phyloP scores from a whole-genome alignment of 768 basidiomycete genomes.

The Termitomyces heimii region DNA sequence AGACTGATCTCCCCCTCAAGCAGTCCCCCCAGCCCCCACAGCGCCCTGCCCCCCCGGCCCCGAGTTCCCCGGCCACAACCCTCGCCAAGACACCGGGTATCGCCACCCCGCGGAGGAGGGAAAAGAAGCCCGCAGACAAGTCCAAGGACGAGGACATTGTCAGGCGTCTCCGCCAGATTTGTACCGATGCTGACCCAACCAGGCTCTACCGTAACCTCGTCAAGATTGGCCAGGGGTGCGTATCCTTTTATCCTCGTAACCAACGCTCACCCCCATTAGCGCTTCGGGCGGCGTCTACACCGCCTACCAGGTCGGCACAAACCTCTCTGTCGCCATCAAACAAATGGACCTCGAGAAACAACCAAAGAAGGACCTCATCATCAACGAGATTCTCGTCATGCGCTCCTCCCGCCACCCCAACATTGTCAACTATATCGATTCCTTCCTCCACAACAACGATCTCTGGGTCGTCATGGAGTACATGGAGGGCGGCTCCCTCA shows the following conservation, averaged over 20 bases:
- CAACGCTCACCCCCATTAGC: conserved; percentile 31
- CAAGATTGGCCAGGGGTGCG: conserved; percentile 98
- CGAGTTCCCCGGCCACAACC: conserved; percentile 58
- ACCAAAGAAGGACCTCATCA: conserved; percentile 98
- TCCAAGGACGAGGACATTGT: conserved; percentile 86
- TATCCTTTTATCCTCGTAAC: conserved; percentile 4
- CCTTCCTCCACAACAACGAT: conserved; percentile 96
- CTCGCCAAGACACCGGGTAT: conserved; percentile 66
- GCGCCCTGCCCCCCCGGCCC: conserved; percentile 39
- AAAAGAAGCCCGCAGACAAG: conserved; percentile 77
- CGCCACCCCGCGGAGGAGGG: conserved; percentile 78
- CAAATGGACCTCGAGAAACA: conserved; percentile 99
- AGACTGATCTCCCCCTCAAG: conserved; percentile 53
- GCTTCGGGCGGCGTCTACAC: conserved; percentile 98
- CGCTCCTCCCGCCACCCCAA: conserved; percentile 95
- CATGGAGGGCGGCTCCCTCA: conserved; percentile 95
- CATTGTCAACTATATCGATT: conserved; percentile 99
- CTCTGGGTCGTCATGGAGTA: conserved; percentile 99
- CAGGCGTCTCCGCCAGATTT: conserved; percentile 86
- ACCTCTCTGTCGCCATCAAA: conserved; percentile 95
- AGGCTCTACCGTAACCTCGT: conserved; percentile 85
- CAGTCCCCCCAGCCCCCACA: conserved; percentile 19
- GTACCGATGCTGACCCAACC: conserved; percentile 96
- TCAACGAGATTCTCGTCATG: conserved; percentile 99
- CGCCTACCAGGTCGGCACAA: conserved; percentile 95